Evolutionary conservation across 805 yeast species (phyloP), one percentile per base, ranked within the genome.

Genomic region (Nadsonia fulvescens): DNA sequence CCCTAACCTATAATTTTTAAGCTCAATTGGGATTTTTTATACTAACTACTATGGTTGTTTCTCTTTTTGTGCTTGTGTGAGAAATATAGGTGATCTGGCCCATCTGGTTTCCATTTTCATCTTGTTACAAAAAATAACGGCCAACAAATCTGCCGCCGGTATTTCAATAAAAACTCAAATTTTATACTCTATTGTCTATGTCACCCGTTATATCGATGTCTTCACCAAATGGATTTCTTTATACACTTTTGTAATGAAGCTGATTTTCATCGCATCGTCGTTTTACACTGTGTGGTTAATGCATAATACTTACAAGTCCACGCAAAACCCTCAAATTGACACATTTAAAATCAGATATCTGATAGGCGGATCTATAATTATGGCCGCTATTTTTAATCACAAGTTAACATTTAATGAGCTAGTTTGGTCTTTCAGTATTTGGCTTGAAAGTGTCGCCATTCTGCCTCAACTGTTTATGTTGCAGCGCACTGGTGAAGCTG

Each of bases 381-480:
- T 68, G 32, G 62, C 70, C 1, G 50, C 81, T 22, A 40, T 81
- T 5, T 71, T 79, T 54, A 70, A 78, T 27, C 62, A 66, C 46
- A 62, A 65, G 27, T 82, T 70, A 50, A 52, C 71, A 0, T 20
- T 68, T 8, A 33, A 61, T 8, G 93, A 52, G 36, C 38, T 55
- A 15, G 28, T 70, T 17, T 89, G 98, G 98, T 61, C 89, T 12
- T 89, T 82, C 43, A 70, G 86, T 9, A 53, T 82, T 27, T 89
- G 96, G 95, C 61, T 89, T 28, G 98, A 89, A 51, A 63, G 86
- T 22, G 76, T 78, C 17, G 92, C 93, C 7, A 82, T 89, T 30
- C 52, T 89, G 32, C 98, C 98, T 4, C 98, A 89, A 53, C 57
- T 89, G 46, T 82, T 74, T 49, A 66, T 89, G 67, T 58, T 89